Conservation (phyloP, 495 filamentous ascomycete genomes). For the Venustampulla echinocandica region DNA sequence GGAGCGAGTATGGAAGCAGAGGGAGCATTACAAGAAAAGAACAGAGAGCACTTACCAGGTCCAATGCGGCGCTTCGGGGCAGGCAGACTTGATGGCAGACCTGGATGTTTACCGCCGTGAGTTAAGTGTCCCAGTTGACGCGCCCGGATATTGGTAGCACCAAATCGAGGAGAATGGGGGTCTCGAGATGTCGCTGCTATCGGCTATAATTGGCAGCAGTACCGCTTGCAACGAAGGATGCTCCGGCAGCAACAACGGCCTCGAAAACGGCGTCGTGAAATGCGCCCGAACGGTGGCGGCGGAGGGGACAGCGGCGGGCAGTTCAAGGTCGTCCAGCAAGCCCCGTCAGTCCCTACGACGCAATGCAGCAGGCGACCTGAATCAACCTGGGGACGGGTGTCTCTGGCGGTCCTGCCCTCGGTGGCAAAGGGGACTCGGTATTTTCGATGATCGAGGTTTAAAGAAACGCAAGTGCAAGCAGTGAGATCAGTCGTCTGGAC, state of each 20-base stretch:
- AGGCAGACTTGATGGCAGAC: conserved; percentile 17
- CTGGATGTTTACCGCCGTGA: conserved; percentile 18
- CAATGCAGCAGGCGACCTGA: not conserved
- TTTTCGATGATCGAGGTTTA: not conserved
- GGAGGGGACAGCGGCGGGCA: not conserved
- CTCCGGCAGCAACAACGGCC: conserved; percentile 10
- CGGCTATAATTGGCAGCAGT: not conserved
- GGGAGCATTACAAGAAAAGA: conserved; percentile 3
- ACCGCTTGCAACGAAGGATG: conserved; percentile 17
- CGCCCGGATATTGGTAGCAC: conserved; percentile 10
- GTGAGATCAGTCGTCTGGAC: conserved; percentile 2
- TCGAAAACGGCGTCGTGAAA: not conserved
- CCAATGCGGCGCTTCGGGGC: conserved; percentile 17
- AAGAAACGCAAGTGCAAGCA: not conserved
- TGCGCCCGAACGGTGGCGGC: not conserved
- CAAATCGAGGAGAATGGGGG: conserved; percentile 6
- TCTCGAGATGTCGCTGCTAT: not conserved
- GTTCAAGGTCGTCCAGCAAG: not conserved
- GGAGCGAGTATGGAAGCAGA: too few species aligned
- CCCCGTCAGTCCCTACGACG: not conserved
- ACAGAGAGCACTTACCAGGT: conserved; percentile 16
- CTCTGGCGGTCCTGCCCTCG: not conserved
- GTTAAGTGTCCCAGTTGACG: conserved; percentile 6
- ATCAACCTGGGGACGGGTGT: not conserved
- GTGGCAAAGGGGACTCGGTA: not conserved